Evolutionary conservation across 177 flowering plant genomes (phyloP), one percentile per base, ranked within the genome.

Genomic region (Vitis hybrid): DNA sequence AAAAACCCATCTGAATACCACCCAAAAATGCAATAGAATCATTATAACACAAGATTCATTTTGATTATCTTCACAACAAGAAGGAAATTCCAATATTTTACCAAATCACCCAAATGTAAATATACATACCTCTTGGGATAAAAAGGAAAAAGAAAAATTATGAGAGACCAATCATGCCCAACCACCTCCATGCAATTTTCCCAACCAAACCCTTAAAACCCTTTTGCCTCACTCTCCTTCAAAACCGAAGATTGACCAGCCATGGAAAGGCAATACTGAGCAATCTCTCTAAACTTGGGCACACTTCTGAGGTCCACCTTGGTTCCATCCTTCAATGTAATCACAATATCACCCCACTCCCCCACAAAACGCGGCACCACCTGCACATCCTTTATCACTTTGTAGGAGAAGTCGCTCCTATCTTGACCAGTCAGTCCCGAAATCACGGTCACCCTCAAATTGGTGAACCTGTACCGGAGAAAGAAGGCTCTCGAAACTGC

Each of bases 291-390:
- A 68, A 94, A 94, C 72, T 80, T 91, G 48, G 99, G 99, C 48
- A 94, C 97, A 76, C 99, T 94, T 74, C 98, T 85, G 2, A 94
- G 82, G 69, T 94, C 99, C 52, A 94, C 96, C 78, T 85, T 88
- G 15, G 98, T 91, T 0, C 97, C 97, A 78, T 94, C 99, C 63
- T 81, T 85, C 76, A 94, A 70, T 1, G 97, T 94, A 60, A 94
- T 92, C 48, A 94, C 63, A 72, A 94, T 78, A 62, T 94, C 99
- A 50, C 99, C 99, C 99, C 99, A 94, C 68, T 93, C 99, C 5
- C 99, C 99, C 5, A 94, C 76, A 68, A 94, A 89, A 45, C 99
- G 81, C 5, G 99, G 99, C 71, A 94, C 99, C 61, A 94, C 99
- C 77, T 94, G 88, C 8, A 94, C 99, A 61, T 94, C 97, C 71